Percentiles rank a stretch among this genome's conserved stretches.
phyloP scores from a whole-genome alignment of 371 early-diverging fungal genomes.

The Chytridium lagenaria region DNA sequence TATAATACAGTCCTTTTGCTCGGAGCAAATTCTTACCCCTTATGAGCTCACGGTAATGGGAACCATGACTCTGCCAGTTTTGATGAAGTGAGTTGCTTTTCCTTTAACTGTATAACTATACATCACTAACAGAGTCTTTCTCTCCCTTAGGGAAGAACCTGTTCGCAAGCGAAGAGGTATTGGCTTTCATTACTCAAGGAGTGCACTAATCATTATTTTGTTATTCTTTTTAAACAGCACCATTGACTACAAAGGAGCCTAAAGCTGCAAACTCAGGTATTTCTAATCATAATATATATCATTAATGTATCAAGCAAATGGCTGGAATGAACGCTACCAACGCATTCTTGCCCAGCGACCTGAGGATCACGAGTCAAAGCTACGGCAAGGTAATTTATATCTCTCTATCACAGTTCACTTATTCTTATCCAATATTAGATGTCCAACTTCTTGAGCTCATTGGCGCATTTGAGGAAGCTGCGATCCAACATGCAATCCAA shows the following conservation, averaged over 20 bases:
- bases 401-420: neutral
- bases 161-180: neutral
- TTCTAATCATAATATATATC: neutral
- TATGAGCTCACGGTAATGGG: constrained; percentile 55
- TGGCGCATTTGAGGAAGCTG: constrained; percentile 55
- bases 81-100: neutral
- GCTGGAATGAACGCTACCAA: constrained; percentile 58
- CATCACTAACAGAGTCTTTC: neutral
- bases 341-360: constrained; percentile 31
- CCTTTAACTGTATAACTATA: neutral
- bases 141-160: neutral
- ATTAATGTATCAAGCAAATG: constrained; percentile 26
- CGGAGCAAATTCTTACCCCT: constrained; percentile 56
- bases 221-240: neutral
- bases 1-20: constrained; percentile 50
- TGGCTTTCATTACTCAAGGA: neutral
- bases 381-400: constrained; percentile 38
- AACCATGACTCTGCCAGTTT: neutral
- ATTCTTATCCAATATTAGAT: constrained; percentile 28
- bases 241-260: neutral
- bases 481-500: constrained; percentile 41
- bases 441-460: constrained; percentile 52
- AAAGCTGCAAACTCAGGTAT: neutral
- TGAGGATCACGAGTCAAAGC: constrained; percentile 37
- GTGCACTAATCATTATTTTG: neutral